Evolutionary conservation across 202 grass and related monocot genomes (phyloP), one percentile per base, ranked within the genome.

Genomic region (Saccharum hybrid): DNA sequence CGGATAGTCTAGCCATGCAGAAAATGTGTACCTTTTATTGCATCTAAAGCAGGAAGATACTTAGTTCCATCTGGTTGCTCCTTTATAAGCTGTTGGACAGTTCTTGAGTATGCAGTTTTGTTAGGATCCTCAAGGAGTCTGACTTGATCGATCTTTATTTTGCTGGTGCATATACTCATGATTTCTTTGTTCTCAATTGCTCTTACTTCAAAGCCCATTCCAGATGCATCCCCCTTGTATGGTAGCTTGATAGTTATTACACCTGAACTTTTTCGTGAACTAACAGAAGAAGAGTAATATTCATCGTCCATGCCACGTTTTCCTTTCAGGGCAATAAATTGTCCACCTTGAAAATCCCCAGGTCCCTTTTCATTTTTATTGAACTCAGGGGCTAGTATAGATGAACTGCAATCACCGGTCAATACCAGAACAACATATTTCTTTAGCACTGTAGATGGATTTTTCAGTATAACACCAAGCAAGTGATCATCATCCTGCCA

Each of bases 111-210:
- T 40, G 74, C 62, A 68, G 68, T 43, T 79, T 90, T 88, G 87
- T 71, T 94, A 34, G 81, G 79, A 18, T 98, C 83, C 83, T 98
- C 95, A 68, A 98, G 90, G 77, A 95, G 92, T 82, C 78, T 88
- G 72, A 92, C 92, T 86, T 93, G 90, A 94, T 98, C 95, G 30
- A 95, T 93, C 85, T 94, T 93, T 78, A 98, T 98, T 93, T 93
- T 98, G 85, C 90, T 75, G 37, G 81, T 51, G 48, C 95, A 98
- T 88, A 98, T 91, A 72, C 86, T 91, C 7, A 94, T 85, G 52
- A 98, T 88, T 31, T 98, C 92, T 71, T 95, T 94, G 67, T 75
- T 90, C 63, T 95, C 92, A 75, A 98, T 78, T 88, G 84, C 77
- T 87, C 85, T 91, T 82, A 94, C 95, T 82, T 89, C 88, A 91